Conservation (phyloP, 2,329 filamentous ascomycete genomes). For the Truncatella angustata region DNA sequence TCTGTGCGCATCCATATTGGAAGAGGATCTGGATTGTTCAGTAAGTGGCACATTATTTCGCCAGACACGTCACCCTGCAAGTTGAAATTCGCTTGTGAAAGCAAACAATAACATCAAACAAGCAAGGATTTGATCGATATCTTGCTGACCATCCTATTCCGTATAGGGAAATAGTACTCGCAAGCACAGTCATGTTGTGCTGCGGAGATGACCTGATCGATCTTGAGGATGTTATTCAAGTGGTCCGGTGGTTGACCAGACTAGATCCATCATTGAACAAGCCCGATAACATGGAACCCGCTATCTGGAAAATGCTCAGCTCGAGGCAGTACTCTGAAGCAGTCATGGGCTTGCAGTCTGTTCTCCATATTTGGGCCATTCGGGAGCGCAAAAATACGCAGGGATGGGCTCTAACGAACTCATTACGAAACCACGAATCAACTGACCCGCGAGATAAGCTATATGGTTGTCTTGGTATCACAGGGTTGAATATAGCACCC, state of each 20-base stretch:
- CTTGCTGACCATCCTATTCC: no score
- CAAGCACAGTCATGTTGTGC: background rate
- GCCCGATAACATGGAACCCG: background rate
- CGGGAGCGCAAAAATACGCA: background rate
- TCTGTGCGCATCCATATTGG: conserved; percentile 3
- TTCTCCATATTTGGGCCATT: background rate
- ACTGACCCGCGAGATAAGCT: conserved; percentile 1
- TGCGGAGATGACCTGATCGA: conserved; percentile 1
- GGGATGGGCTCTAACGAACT: background rate
- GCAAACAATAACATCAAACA: background rate
- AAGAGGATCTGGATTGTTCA: background rate
- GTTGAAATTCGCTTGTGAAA: background rate
- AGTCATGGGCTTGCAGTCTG: background rate
- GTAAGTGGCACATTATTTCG: background rate
- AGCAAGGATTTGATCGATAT: no score
- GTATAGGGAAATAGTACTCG: background rate
- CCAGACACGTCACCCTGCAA: background rate
- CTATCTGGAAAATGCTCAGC: background rate
- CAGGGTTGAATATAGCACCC: background rate
- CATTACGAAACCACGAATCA: background rate
- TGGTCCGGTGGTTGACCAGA: background rate
- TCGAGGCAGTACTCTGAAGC: background rate
- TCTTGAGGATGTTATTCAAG: background rate
- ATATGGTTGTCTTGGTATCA: background rate
- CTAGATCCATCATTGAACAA: background rate